phyloP scores from a whole-genome alignment of 768 basidiomycete genomes.

The Phlebiopsis flavidoalba region DNA sequence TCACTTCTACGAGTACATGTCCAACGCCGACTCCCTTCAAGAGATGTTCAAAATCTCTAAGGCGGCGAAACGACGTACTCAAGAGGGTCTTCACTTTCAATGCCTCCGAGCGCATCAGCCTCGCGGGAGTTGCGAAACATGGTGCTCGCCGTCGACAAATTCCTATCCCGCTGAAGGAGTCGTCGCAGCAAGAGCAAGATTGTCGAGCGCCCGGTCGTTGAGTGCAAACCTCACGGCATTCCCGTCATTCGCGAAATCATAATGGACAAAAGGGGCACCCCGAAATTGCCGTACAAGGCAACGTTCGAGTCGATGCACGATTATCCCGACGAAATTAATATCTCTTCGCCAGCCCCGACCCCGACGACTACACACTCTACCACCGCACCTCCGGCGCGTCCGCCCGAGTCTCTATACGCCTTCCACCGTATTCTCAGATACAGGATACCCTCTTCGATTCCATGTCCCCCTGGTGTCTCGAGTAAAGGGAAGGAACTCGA shows the following conservation, averaged over 20 bases:
- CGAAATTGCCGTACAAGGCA: neutral
- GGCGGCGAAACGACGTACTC: constrained; percentile 38
- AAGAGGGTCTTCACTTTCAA: constrained; percentile 60
- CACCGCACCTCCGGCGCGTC: neutral
- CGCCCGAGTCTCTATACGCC: neutral
- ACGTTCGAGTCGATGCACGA: neutral
- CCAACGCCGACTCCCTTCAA: constrained; percentile 39
- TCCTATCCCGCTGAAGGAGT: constrained; percentile 52
- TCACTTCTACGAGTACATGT: constrained; percentile 39
- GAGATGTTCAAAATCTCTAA: constrained; percentile 45
- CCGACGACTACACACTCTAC: neutral
- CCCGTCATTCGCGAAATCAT: neutral
- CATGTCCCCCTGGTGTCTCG: neutral
- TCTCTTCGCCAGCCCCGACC: constrained; percentile 5
- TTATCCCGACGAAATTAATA: constrained; percentile 4
- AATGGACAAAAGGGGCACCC: too few species aligned
- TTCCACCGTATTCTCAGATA: neutral
- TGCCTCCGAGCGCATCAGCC: constrained; percentile 53
- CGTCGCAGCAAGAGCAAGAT: constrained; percentile 22
- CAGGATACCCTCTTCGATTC: neutral
- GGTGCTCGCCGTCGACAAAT: constrained; percentile 50
- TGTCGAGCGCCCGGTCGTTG: constrained; percentile 21
- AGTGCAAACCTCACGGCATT: constrained; percentile 14
- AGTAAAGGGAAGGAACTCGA: neutral
- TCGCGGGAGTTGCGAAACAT: constrained; percentile 54